Percentiles rank a stretch among this genome's conserved stretches.
Evolutionary conservation across 2,329 filamentous ascomycete genomes (phyloP).

Genomic region (Talaromyces sp.): DNA sequence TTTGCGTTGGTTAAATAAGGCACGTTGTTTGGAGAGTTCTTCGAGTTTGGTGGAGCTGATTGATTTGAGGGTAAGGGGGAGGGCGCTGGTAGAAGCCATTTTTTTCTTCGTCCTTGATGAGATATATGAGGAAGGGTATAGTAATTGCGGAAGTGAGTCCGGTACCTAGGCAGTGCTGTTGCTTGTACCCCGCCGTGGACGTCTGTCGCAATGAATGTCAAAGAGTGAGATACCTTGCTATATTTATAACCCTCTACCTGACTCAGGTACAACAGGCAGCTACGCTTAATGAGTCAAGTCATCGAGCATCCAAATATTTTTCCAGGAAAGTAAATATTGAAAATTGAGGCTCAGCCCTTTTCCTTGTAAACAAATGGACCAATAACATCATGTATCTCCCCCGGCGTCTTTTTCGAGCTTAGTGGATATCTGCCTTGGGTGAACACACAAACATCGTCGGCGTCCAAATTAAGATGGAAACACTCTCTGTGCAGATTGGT

Average conservation of each 20-base stretch:
- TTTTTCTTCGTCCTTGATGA: not conserved
- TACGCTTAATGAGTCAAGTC: not conserved
- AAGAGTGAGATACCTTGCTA: not conserved
- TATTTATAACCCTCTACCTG: not conserved
- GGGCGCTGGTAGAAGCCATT: slow-evolving; percentile 35
- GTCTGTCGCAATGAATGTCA: not conserved
- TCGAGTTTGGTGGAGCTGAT: slow-evolving; percentile 57
- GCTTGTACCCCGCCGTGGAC: not conserved
- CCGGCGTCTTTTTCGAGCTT: not conserved
- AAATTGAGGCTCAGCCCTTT: not conserved
- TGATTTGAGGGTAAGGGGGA: slow-evolving; percentile 54
- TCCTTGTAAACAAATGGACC: not conserved
- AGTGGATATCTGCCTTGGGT: not conserved
- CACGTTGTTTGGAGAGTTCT: slow-evolving; percentile 54
- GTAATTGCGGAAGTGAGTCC: not conserved
- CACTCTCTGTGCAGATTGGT: not conserved
- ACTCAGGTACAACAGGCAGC: not conserved
- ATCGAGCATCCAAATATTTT: not conserved
- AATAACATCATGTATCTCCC: not conserved
- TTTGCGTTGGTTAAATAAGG: slow-evolving; percentile 50
- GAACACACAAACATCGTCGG: not conserved
- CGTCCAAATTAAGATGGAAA: not conserved
- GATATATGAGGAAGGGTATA: not conserved
- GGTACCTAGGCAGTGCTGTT: not conserved
- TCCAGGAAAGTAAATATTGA: not conserved